Evolutionary conservation across 768 basidiomycete genomes (phyloP).

Genomic region (Neoboletus magnificus): DNA sequence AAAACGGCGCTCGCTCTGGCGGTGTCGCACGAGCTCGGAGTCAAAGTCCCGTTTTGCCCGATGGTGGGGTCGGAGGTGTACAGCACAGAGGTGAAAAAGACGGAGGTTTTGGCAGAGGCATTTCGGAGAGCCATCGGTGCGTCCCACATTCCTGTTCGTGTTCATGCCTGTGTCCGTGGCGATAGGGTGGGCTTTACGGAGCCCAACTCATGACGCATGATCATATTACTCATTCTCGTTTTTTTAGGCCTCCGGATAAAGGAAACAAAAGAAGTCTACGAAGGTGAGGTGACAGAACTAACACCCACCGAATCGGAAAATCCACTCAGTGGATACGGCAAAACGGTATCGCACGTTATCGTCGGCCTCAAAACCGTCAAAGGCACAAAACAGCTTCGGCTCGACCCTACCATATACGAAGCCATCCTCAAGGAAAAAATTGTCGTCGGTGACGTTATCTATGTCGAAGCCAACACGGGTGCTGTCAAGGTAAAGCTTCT

Average conservation of each 20-base stretch:
- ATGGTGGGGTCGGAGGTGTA: constrained; percentile 99
- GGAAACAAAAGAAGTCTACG: constrained; percentile 98
- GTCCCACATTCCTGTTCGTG: constrained; percentile 26
- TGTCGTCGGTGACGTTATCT: constrained; percentile 94
- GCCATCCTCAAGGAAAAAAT: constrained; percentile 97
- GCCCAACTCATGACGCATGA: not conserved
- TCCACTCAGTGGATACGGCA: constrained; percentile 95
- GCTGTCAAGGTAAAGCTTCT: constrained; percentile 74
- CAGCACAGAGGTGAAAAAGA: constrained; percentile 97
- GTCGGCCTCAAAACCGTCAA: constrained; percentile 92
- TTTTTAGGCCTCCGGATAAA: constrained; percentile 83
- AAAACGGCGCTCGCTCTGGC: constrained; percentile 98
- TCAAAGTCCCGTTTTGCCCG: constrained; percentile 95
- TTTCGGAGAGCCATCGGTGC: constrained; percentile 94
- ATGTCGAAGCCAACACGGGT: constrained; percentile 90
- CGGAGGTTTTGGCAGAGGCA: constrained; percentile 92
- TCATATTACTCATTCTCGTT: not conserved
- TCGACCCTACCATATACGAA: constrained; percentile 96
- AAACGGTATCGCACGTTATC: constrained; percentile 97
- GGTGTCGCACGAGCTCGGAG: constrained; percentile 89
- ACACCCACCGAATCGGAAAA: constrained; percentile 97
- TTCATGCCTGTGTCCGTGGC: not conserved
- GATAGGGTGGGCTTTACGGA: not conserved
- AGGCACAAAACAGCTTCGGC: constrained; percentile 89
- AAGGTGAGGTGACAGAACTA: constrained; percentile 96